phyloP scores from a whole-genome alignment of 2,329 filamentous ascomycete genomes.

The Nemania diffusa region DNA sequence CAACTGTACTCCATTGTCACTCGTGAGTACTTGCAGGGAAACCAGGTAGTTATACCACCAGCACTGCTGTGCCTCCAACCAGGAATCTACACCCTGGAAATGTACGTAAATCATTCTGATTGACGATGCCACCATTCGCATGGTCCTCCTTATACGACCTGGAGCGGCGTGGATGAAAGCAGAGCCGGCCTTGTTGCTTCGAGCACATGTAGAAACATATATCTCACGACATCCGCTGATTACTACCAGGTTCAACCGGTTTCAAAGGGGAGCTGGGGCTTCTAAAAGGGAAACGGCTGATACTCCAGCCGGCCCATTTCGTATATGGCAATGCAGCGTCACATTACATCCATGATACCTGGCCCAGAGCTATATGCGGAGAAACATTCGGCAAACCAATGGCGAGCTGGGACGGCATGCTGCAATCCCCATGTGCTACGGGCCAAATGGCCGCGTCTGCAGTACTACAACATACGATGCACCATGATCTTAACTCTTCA shows the following conservation, averaged over 20 bases:
- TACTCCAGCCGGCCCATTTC: constrained; percentile 19
- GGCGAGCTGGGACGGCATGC: constrained; percentile 26
- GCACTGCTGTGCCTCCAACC: background rate
- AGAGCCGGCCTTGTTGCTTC: background rate
- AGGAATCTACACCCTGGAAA: background rate
- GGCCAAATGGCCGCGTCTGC: constrained; percentile 31
- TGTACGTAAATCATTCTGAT: background rate
- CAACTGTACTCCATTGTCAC: background rate
- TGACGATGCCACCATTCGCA: constrained; percentile 6
- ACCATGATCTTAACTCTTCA: constrained; percentile 17
- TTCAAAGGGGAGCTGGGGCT: constrained; percentile 32
- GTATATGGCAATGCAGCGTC: constrained; percentile 32
- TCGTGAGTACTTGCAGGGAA: background rate
- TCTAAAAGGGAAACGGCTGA: constrained; percentile 26
- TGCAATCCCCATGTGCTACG: constrained; percentile 32
- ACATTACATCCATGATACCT: constrained; percentile 33
- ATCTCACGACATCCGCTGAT: constrained; percentile 2
- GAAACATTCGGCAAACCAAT: constrained; percentile 29
- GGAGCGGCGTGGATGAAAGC: background rate
- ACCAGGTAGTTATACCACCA: background rate
- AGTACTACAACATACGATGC: constrained; percentile 30
- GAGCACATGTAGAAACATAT: background rate
- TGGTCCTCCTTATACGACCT: background rate
- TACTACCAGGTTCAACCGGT: constrained; percentile 23
- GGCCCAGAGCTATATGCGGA: constrained; percentile 15